Evolutionary conservation across 768 basidiomycete species (phyloP), one percentile per base, ranked within the genome.

Genomic region (Podaxis sp.): DNA sequence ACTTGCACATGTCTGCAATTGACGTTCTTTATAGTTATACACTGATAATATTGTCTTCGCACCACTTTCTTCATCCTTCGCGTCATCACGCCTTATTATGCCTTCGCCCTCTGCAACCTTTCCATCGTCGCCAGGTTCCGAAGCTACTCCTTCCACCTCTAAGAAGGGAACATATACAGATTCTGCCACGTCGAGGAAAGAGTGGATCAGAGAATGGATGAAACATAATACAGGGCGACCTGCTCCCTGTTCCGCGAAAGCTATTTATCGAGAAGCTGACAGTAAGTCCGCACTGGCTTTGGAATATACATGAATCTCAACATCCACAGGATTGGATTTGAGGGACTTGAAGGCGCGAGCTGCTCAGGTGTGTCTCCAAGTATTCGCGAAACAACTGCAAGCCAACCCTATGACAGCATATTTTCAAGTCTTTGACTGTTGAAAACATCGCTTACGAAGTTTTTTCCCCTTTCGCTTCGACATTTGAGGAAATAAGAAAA

Each of bases 21-120:
- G 36, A 56, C 41, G n/a, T 57, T 24, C 49, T 33, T 33, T 33
- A 3, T 66, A 93, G 93, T 77, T 95, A 26, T 96, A 95, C 71
- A 95, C 93, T 15, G 91, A 94, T 68, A 82, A 82, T 28, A 90
- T 95, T 65, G 82, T 87, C 30, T 95, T 95, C 66, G 91, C 94
- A 0, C 93, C 93, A 0, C 76, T 95, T 17, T 86, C 91, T 0
- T 95, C 94, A 5, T 83, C 85, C 36, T 89, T 90, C 61, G 62
- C 72, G 65, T 68, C 73, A 15, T 64, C 58, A 38, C 76, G 69
- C 41, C 67, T 67, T 13, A 67, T 72, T 36, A 62, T 56, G 37
- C 38, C 60, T 15, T 68, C 71, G 0, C 71, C 76, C 17, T 67
- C 77, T 11, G 65, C 65, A 13, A 65, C 71, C 4, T 51, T 68